These are phyloP conservation scores for Beauveria pseudobassiana DNA, from an alignment of 2,329 filamentous ascomycete genomes.

Conservation along the genomic window DNA sequence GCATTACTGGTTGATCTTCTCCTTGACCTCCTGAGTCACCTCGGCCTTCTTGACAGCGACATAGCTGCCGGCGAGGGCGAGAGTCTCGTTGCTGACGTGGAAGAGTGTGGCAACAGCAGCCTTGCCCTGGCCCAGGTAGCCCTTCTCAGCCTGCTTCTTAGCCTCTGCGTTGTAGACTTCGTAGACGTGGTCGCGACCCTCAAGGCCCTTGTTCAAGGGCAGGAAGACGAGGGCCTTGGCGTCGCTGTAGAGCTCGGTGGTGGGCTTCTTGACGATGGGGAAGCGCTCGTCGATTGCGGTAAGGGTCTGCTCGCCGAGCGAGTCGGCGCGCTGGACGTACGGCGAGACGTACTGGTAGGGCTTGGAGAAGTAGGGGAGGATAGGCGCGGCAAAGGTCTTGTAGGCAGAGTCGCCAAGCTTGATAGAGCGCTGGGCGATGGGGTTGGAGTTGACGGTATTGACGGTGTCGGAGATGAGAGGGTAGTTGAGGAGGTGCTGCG, in stretches of 20 bases:
- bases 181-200: slow-evolving; percentile 55
- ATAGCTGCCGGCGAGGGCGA: slow-evolving; percentile 52
- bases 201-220: slow-evolving; percentile 54
- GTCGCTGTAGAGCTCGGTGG: slow-evolving; percentile 58
- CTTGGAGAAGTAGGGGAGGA: slow-evolving; percentile 62
- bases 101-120: slow-evolving; percentile 61
- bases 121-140: slow-evolving; percentile 60
- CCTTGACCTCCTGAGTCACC: slow-evolving; percentile 45
- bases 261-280: slow-evolving; percentile 69
- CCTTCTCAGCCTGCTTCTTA: slow-evolving; percentile 57
- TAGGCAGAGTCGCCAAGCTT: slow-evolving; percentile 68
- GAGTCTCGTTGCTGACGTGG: slow-evolving; percentile 57
- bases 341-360: slow-evolving; percentile 79
- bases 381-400: slow-evolving; percentile 65
- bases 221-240: slow-evolving; percentile 54
- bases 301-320: slow-evolving; percentile 65
- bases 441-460: slow-evolving; percentile 70
- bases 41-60: slow-evolving; percentile 56
- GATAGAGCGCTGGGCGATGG: slow-evolving; percentile 76
- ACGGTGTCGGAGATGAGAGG: slow-evolving; percentile 76
- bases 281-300: slow-evolving; percentile 62
- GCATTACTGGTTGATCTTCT: slow-evolving; percentile 40
- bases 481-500: slow-evolving; percentile 75
- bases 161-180: slow-evolving; percentile 49
- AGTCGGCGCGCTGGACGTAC: slow-evolving; percentile 75